Conservation (phyloP, 352 stramenopile genomes). For the Pilasporangium apinafurcum region DNA sequence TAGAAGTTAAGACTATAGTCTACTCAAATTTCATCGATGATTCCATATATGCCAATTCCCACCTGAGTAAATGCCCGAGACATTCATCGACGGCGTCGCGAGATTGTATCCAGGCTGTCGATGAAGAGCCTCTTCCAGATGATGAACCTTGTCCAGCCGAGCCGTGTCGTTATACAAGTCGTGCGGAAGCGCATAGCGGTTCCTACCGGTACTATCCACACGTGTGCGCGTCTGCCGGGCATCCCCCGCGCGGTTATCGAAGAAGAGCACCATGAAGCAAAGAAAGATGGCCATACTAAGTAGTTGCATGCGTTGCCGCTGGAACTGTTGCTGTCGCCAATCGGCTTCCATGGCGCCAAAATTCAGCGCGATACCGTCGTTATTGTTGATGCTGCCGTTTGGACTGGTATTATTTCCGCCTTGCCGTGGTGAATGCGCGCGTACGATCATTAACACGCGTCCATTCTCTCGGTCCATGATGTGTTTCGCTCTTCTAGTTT, state of each 20-base stretch:
- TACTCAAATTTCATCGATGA: neutral
- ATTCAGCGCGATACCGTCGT: slow-evolving; percentile 35
- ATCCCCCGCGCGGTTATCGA: slow-evolving; percentile 65
- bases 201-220: slow-evolving; percentile 11
- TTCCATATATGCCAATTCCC: neutral
- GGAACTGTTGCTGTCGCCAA: slow-evolving; percentile 81
- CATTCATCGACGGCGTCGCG: slow-evolving; percentile 38
- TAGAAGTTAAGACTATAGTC: neutral
- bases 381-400: slow-evolving; percentile 1
- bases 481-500: too few species aligned
- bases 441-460: slow-evolving; percentile 79
- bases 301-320: slow-evolving; percentile 84
- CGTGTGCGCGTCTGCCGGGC: slow-evolving; percentile 13
- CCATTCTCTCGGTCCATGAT: slow-evolving; percentile 36
- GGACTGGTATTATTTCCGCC: neutral
- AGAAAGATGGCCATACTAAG: slow-evolving; percentile 85
- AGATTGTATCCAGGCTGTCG: slow-evolving; percentile 37
- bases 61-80: slow-evolving; percentile 79
- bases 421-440: slow-evolving; percentile 48
- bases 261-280: slow-evolving; percentile 84
- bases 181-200: slow-evolving; percentile 31
- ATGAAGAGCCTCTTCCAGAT: slow-evolving; percentile 44
- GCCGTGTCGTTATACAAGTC: slow-evolving; percentile 64
- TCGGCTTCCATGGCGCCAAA: slow-evolving; percentile 67
- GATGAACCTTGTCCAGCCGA: slow-evolving; percentile 31